These are phyloP conservation scores for Hypoxylon sp. DNA, from an alignment of 2,329 filamentous ascomycete species.

Conservation along the genomic window DNA sequence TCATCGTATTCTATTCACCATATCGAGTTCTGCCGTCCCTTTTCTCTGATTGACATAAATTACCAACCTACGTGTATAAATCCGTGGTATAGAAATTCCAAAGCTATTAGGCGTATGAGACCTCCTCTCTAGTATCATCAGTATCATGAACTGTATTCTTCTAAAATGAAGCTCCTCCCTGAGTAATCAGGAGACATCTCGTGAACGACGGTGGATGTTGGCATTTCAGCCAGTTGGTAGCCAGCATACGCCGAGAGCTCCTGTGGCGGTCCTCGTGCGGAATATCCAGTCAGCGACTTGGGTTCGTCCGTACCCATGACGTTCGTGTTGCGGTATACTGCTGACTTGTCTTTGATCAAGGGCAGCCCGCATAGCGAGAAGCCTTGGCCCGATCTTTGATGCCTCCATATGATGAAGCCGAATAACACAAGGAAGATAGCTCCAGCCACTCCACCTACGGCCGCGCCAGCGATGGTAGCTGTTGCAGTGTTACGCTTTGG, in stretches of 20 bases:
- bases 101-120: not conserved
- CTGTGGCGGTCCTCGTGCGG: conserved; percentile 1
- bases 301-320: not conserved
- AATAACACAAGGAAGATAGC: conserved; percentile 8
- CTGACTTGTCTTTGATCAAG: conserved; percentile 23
- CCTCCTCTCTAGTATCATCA: not conserved
- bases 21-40: not conserved
- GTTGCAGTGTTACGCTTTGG: not conserved
- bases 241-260: conserved; percentile 21
- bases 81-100: not conserved
- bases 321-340: conserved; percentile 12
- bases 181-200: conserved; percentile 26
- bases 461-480: conserved; percentile 23
- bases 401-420: conserved; percentile 12
- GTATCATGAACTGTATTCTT: conserved; percentile 2
- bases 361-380: conserved; percentile 21
- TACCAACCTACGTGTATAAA: not conserved
- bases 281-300: conserved; percentile 18
- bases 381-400: conserved; percentile 25
- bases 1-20: not conserved
- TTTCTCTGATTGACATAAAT: not conserved
- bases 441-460: conserved; percentile 28
- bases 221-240: conserved; percentile 21
- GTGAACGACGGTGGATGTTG: conserved; percentile 15
- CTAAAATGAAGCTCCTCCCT: not conserved